These are phyloP conservation scores for Brassica hybrid DNA, from an alignment of 441 rosid genomes.

Conservation along the genomic window DNA sequence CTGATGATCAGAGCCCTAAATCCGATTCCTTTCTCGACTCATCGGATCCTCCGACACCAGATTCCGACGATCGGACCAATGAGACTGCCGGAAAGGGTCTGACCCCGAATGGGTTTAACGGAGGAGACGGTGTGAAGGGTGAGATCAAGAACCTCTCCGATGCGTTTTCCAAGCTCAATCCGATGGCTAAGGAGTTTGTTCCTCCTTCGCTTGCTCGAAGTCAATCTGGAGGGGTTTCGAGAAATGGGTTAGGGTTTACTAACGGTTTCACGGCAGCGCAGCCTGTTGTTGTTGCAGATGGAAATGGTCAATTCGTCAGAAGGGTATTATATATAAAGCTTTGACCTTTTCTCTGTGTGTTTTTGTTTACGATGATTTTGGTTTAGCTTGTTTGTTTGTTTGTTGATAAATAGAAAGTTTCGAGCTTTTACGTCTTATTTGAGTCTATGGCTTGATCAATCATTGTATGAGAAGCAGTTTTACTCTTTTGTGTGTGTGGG, in stretches of 20 bases:
- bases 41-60: constrained; percentile 50
- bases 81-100: constrained; percentile 30
- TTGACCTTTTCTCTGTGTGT: constrained; percentile 26
- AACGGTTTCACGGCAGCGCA: constrained; percentile 50
- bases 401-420: not conserved
- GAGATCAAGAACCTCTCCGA: constrained; percentile 75
- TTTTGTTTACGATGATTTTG: too few species aligned
- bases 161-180: constrained; percentile 79
- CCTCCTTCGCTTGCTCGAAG: constrained; percentile 63
- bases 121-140: constrained; percentile 30
- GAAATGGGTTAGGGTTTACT: constrained; percentile 63
- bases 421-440: constrained; percentile 21
- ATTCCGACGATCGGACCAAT: constrained; percentile 35
- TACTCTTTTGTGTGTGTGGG: constrained; percentile 3
- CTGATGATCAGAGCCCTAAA: constrained; percentile 49
- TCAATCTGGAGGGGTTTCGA: constrained; percentile 42
- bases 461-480: constrained; percentile 15
- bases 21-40: constrained; percentile 44
- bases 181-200: constrained; percentile 91
- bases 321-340: constrained; percentile 51
- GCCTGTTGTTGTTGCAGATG: constrained; percentile 34
- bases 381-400: not conserved
- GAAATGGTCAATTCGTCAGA: constrained; percentile 51
- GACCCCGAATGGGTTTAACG: not conserved
- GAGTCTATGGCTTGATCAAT: constrained; percentile 17